Percentiles rank a stretch among this genome's conserved stretches.
Evolutionary conservation across 1,139 yeast species (phyloP).

Genomic region (Candida sp.): DNA sequence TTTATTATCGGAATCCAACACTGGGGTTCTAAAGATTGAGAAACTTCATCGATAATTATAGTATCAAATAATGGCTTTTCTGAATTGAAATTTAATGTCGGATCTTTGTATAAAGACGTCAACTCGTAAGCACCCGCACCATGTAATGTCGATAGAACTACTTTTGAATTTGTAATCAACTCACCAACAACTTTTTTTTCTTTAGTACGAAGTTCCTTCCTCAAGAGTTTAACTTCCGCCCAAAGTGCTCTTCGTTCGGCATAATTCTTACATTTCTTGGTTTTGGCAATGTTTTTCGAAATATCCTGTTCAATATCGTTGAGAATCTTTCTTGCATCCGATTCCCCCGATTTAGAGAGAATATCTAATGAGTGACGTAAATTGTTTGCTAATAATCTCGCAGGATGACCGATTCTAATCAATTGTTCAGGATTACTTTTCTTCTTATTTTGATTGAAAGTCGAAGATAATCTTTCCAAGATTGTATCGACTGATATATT

Average conservation of each 20-base stretch:
- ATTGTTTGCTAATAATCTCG: conserved; percentile 64
- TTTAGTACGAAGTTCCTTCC: conserved; percentile 65
- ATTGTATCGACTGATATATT: conserved; percentile 95
- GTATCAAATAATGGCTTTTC: conserved; percentile 62
- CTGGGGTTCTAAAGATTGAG: conserved; percentile 92
- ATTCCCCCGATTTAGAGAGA: conserved; percentile 47
- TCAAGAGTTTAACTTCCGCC: conserved; percentile 62
- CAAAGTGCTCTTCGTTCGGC: conserved; percentile 66
- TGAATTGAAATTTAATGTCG: conserved; percentile 10
- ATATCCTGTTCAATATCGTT: conserved; percentile 73
- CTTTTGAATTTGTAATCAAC: conserved; percentile 57
- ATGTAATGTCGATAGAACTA: conserved; percentile 80
- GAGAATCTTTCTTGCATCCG: conserved; percentile 58
- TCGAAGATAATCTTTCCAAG: conserved; percentile 65
- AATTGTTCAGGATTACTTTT: conserved; percentile 46
- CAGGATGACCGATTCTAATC: conserved; percentile 91
- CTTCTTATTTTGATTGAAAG: conserved; percentile 19
- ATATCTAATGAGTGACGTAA: conserved; percentile 76
- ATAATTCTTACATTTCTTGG: conserved; percentile 65
- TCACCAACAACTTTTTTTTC: conserved; percentile 65
- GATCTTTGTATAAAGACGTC: conserved; percentile 39
- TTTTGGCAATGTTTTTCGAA: conserved; percentile 50
- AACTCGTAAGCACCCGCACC: conserved; percentile 80
- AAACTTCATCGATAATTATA: conserved; percentile 89
- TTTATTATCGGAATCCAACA: conserved; percentile 93